These are phyloP conservation scores for Fusarium keratoplasticum DNA, from an alignment of 2,329 filamentous ascomycete species.

Conservation along the genomic window DNA sequence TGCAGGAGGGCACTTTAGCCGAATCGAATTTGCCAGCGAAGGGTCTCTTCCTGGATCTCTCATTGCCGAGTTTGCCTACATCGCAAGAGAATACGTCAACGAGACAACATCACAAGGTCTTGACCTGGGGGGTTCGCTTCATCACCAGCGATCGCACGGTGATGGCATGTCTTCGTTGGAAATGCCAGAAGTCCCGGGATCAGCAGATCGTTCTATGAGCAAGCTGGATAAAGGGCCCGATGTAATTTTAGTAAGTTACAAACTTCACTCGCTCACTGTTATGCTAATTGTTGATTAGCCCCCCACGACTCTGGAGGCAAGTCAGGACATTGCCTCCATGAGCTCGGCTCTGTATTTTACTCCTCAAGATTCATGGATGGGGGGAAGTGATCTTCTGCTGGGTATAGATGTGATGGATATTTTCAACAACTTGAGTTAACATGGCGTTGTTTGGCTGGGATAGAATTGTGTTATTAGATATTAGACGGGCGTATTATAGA, in stretches of 20 bases:
- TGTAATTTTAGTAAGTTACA: not conserved
- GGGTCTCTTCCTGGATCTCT: slow-evolving; percentile 30
- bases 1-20: slow-evolving; percentile 34
- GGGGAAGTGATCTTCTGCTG: slow-evolving; percentile 27
- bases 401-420: slow-evolving; percentile 42
- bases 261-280: not conserved
- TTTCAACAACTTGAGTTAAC: slow-evolving; percentile 22
- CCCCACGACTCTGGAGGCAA: not conserved
- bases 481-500: not conserved
- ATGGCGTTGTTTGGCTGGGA: not conserved
- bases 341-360: slow-evolving; percentile 15
- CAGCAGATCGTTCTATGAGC: not conserved
- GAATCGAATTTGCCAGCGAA: slow-evolving; percentile 33
- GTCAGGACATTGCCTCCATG: not conserved
- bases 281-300: not conserved
- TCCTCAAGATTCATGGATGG: slow-evolving; percentile 28
- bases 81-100: slow-evolving; percentile 38
- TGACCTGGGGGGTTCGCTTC: not conserved
- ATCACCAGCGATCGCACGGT: accelerated
- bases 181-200: not conserved
- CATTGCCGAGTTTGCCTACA: slow-evolving; percentile 35
- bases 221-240: not conserved
- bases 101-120: slow-evolving; percentile 11
- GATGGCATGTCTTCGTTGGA: not conserved
- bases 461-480: not conserved